A percentile compares a stretch with the other conserved stretches of the same genome.
Conservation (phyloP, 176 grass and related monocot genomes). For the Carex parvula region DNA sequence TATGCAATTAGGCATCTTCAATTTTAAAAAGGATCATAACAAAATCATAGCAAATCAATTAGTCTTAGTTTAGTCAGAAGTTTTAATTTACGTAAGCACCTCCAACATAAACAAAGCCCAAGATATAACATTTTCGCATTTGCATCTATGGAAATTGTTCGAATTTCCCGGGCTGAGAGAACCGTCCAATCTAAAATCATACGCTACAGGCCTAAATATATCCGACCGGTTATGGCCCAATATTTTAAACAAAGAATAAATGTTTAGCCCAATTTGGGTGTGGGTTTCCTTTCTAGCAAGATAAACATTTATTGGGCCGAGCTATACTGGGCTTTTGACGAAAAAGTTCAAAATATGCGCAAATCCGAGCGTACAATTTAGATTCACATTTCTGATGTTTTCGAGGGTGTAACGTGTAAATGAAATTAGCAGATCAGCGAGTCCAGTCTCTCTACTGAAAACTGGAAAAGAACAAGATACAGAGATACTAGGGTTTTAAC, state of each 20-base stretch:
- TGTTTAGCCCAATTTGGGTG: background rate
- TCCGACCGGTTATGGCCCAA: too few species aligned
- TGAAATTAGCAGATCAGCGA: background rate
- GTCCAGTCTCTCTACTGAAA: background rate
- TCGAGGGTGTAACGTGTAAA: background rate
- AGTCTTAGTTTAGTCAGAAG: too few species aligned
- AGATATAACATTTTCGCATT: too few species aligned
- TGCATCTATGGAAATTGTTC: too few species aligned
- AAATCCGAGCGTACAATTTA: background rate
- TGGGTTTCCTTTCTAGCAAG: background rate
- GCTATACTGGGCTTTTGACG: background rate
- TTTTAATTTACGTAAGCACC: too few species aligned
- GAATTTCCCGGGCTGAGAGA: too few species aligned
- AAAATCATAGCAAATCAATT: too few species aligned
- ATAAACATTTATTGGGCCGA: background rate
- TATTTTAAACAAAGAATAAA: background rate
- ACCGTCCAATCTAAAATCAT: too few species aligned
- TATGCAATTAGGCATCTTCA: too few species aligned
- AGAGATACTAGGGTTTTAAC: conserved; percentile 68
- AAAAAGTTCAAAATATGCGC: background rate
- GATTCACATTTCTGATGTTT: background rate
- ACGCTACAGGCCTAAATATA: too few species aligned
- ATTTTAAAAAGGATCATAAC: too few species aligned
- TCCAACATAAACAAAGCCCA: too few species aligned
- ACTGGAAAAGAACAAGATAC: background rate